A percentile compares a stretch with the other conserved stretches of the same genome.
These are phyloP conservation scores for Gloeophyllum trabeum DNA, from an alignment of 768 basidiomycete genomes.

Conservation along the genomic window DNA sequence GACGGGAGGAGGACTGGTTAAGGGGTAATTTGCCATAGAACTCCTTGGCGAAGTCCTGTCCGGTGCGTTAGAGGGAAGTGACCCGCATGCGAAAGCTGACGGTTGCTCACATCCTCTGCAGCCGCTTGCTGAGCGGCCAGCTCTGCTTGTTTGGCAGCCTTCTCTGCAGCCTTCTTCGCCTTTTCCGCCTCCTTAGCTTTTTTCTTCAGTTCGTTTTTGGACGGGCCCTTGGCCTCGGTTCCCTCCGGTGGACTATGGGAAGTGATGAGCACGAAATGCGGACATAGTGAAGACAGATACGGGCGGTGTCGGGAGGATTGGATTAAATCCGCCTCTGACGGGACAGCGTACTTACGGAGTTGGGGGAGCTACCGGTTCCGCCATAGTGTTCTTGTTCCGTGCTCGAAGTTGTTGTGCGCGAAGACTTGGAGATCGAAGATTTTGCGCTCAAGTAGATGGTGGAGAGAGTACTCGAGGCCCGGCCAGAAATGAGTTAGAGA, in stretches of 20 bases:
- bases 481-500: too few species aligned
- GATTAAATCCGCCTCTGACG: too few species aligned
- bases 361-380: too few species aligned
- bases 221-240: conserved; percentile 38
- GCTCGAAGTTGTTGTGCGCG: too few species aligned
- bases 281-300: too few species aligned
- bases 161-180: conserved; percentile 79
- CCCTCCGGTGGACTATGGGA: neutral
- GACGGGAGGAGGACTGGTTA: conserved; percentile 82
- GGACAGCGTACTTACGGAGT: too few species aligned
- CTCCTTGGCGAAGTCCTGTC: conserved; percentile 62
- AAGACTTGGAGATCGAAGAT: too few species aligned
- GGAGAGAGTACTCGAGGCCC: too few species aligned
- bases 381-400: too few species aligned
- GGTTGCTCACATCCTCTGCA: conserved; percentile 42
- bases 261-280: too few species aligned
- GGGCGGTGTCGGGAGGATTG: too few species aligned
- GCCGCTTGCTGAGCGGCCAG: conserved; percentile 56
- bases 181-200: conserved; percentile 87
- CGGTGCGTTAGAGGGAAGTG: neutral
- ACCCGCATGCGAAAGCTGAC: conserved; percentile 4
- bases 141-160: conserved; percentile 69
- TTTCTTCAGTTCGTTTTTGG: conserved; percentile 88
- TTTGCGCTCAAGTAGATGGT: too few species aligned
- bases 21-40: conserved; percentile 85